phyloP scores from a whole-genome alignment of 2,329 filamentous ascomycete species.

The Penicillium crustosum region DNA sequence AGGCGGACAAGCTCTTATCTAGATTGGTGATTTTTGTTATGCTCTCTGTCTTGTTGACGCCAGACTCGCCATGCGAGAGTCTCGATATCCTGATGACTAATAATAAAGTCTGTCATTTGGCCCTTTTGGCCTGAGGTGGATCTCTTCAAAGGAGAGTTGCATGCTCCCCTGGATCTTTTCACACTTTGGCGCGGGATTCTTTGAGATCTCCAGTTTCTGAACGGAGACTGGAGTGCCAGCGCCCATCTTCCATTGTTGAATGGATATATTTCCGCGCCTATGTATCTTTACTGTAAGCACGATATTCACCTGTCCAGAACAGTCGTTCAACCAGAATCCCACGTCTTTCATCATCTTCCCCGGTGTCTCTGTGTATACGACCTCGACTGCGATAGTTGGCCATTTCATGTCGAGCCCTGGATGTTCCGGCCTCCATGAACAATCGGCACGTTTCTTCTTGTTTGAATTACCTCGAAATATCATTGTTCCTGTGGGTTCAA shows the following conservation, averaged over 20 bases:
- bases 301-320: neutral
- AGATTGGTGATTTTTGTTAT: too few relatives aligned
- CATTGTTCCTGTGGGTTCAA: too few relatives aligned
- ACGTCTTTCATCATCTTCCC: too few relatives aligned
- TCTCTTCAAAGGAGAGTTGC: neutral
- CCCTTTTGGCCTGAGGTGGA: neutral
- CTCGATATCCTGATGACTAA: neutral
- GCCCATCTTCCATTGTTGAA: neutral
- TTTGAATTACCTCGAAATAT: neutral
- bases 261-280: neutral
- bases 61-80: neutral
- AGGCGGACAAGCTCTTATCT: constrained; percentile 1
- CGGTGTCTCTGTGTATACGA: neutral
- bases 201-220: neutral
- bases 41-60: neutral
- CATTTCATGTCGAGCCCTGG: neutral
- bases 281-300: neutral
- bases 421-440: neutral
- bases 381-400: neutral
- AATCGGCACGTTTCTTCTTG: neutral
- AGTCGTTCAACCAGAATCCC: neutral
- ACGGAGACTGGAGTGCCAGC: neutral
- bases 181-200: neutral
- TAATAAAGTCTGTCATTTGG: neutral
- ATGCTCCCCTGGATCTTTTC: neutral